Evolutionary conservation across 805 yeast species (phyloP), one percentile per base, ranked within the genome.

Genomic region (Saccharomyces kudriavzevii): DNA sequence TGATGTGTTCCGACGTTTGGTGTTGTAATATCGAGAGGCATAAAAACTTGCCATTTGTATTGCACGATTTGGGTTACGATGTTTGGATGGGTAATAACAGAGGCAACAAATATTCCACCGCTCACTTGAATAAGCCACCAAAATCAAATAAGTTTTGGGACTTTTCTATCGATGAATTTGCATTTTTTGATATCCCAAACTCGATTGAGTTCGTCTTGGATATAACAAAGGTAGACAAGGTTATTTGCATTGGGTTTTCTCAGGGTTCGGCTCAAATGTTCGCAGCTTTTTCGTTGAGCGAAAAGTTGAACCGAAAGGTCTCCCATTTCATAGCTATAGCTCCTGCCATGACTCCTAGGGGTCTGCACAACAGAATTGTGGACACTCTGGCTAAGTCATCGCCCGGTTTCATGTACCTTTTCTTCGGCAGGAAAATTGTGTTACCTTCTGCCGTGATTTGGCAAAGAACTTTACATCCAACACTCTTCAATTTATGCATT

Each of bases 251-350:
- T 58, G 98, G 97, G 1, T 92, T 92, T 64, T 83, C 91, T 26
- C 98, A 91, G 68, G 98, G 98, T 22, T 83, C 96, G 0, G 96
- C 97, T 1, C 97, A 92, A 69, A 89, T 89, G 45, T 84, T 91
- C 68, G 97, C 96, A 0, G 78, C 95, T 10, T 72, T 89, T 24
- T 80, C 94, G 0, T 62, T 84, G 17, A 81, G 83, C 63, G 83
- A 85, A 6, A 74, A 76, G 2, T 74, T 91, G 53, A 88, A 87
- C 67, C 60, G 68, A 9, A 77, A 78, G 58, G 73, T 82, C 45
- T 71, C 75, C 14, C 69, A 68, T 50, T 85, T 91, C 57, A 81
- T 91, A 53, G 97, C 96, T 1, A 79, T 91, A 47, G 88, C 96
- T 0, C 98, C 98, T 0, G 97, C 97, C 1, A 85, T 92, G 78